A percentile compares a stretch with the other conserved stretches of the same genome.
Conservation (phyloP, 192 early-diverging fungal species). For the Thamnidium elegans region DNA sequence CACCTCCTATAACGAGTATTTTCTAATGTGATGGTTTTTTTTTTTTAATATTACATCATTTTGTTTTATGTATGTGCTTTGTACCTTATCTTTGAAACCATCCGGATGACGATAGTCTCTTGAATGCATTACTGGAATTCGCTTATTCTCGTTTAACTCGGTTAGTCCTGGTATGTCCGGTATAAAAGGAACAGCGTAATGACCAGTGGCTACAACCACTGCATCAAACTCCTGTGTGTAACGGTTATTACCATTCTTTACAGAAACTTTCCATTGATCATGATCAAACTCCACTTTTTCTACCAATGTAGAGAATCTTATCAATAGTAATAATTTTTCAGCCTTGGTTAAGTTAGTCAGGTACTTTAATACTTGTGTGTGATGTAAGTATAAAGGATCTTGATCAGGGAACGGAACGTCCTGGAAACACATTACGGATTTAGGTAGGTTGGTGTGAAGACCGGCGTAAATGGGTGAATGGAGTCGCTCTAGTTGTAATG, state of each 20-base stretch:
- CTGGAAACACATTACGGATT: conserved; percentile 48
- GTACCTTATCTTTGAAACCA: conserved; percentile 34
- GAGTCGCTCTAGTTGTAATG: background rate
- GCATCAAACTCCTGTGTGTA: conserved; percentile 42
- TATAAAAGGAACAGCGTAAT: conserved; percentile 48
- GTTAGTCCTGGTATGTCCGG: conserved; percentile 42
- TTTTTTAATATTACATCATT: background rate
- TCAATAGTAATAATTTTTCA: conserved; percentile 17
- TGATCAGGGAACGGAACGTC: conserved; percentile 36
- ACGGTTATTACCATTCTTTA: background rate
- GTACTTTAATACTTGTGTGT: conserved; percentile 40
- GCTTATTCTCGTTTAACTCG: background rate
- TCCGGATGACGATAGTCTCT: conserved; percentile 34
- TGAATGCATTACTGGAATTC: conserved; percentile 26
- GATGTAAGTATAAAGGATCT: conserved; percentile 42
- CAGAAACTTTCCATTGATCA: conserved; percentile 17
- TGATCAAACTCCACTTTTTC: conserved; percentile 21
- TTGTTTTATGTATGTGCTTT: background rate
- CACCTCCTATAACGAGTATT: conserved; percentile 54
- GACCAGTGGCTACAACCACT: conserved; percentile 47
- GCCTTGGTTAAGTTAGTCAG: conserved; percentile 29
- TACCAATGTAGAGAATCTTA: conserved; percentile 43
- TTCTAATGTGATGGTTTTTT: conserved; percentile 12
- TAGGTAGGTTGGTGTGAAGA: conserved; percentile 53
- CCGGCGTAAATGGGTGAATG: conserved; percentile 39